Evolutionary conservation across 2,329 filamentous ascomycete genomes (phyloP).

Genomic region (Dryadomyces sulphureus): DNA sequence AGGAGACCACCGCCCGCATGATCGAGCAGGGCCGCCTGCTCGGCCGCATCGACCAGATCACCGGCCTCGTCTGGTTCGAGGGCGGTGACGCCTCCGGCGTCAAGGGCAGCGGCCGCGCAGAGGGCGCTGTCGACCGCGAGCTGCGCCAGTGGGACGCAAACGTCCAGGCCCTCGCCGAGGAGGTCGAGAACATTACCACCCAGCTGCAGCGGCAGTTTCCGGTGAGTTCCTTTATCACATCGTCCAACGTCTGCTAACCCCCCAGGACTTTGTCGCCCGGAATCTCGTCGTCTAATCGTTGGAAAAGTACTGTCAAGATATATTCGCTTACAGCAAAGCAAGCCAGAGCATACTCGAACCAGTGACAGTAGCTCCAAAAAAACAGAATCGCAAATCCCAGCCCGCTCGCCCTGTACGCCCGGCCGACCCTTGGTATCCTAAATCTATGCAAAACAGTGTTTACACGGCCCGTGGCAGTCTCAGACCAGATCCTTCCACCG

Average conservation of each 20-base stretch:
- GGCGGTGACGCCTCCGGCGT: conserved; percentile 53
- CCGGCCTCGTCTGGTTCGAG: conserved; percentile 77
- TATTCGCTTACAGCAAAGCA: too few species aligned
- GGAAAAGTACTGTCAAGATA: too few species aligned
- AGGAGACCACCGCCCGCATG: conserved; percentile 87
- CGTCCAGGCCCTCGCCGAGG: conserved; percentile 67
- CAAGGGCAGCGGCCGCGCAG: conserved; percentile 51
- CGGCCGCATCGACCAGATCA: conserved; percentile 89
- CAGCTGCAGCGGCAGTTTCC: conserved; percentile 71
- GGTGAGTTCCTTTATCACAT: conserved; percentile 18
- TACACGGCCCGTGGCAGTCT: too few species aligned
- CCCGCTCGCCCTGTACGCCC: neutral
- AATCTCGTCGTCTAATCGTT: conserved; percentile 28
- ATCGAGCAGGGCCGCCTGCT: conserved; percentile 83
- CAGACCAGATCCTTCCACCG: conserved; percentile 36
- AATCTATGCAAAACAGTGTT: neutral
- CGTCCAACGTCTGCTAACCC: conserved; percentile 1
- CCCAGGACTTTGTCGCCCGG: conserved; percentile 39
- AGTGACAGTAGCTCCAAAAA: neutral
- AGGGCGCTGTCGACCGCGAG: conserved; percentile 50
- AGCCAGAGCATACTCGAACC: too few species aligned
- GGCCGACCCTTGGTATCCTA: neutral
- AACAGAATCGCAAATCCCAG: neutral
- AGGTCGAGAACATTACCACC: conserved; percentile 70
- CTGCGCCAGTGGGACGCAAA: conserved; percentile 81